Evolutionary conservation across 192 early-diverging fungal species (phyloP).

Genomic region (Backusella australiensis): DNA sequence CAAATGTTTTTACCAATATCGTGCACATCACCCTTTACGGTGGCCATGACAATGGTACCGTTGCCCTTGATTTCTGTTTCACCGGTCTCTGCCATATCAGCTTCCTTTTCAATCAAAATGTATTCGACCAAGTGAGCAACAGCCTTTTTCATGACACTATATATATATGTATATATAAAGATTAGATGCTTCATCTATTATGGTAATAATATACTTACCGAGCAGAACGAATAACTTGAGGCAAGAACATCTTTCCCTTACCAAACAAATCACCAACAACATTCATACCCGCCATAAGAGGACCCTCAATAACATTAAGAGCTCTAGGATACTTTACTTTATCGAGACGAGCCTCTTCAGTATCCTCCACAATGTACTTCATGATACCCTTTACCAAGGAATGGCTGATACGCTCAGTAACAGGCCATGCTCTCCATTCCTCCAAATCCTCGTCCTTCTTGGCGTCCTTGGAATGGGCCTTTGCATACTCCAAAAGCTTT

Average conservation of each 20-base stretch:
- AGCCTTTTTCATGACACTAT: conserved; percentile 95
- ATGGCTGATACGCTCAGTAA: conserved; percentile 74
- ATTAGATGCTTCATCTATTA: not conserved
- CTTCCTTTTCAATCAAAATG: conserved; percentile 89
- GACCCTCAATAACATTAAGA: conserved; percentile 95
- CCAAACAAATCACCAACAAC: conserved; percentile 95
- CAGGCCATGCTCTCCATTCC: conserved; percentile 78
- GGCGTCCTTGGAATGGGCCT: conserved; percentile 69
- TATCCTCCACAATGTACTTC: conserved; percentile 90
- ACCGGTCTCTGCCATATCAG: conserved; percentile 57
- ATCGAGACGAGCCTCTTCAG: conserved; percentile 86
- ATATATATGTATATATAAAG: not conserved
- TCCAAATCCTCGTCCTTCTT: conserved; percentile 76
- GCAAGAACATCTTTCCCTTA: conserved; percentile 96
- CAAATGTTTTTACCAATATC: conserved; percentile 99
- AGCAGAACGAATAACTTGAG: conserved; percentile 95
- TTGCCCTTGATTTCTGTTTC: conserved; percentile 58
- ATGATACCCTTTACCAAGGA: conserved; percentile 94
- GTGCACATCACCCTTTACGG: conserved; percentile 97
- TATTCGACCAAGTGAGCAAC: conserved; percentile 93
- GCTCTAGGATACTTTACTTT: conserved; percentile 77
- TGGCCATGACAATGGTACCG: conserved; percentile 90
- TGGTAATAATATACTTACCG: conserved; percentile 41
- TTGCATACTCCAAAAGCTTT: conserved; percentile 89
- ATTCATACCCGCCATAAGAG: conserved; percentile 93